phyloP scores from a whole-genome alignment of 768 basidiomycete genomes.

The Lactarius trivialis region DNA sequence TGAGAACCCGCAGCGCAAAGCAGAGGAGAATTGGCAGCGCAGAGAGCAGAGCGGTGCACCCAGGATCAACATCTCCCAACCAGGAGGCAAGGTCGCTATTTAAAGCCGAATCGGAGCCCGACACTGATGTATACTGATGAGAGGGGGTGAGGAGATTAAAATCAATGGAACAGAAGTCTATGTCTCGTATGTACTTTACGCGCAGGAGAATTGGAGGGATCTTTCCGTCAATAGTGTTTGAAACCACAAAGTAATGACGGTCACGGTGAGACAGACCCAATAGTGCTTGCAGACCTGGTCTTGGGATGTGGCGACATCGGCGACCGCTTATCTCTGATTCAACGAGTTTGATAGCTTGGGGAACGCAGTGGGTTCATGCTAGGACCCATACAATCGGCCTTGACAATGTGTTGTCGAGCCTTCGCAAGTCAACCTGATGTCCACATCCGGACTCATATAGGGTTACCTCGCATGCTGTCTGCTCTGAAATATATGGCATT shows the following conservation, averaged over 20 bases:
- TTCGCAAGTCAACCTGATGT: not conserved
- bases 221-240: not conserved
- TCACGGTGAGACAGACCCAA: not conserved
- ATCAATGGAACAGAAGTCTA: not conserved
- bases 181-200: not conserved
- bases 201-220: not conserved
- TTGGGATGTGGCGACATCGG: not conserved
- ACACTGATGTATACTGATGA: not conserved
- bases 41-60: constrained; percentile 3
- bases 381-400: not conserved
- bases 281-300: not conserved
- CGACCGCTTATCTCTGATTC: not conserved
- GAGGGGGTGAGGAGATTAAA: not conserved
- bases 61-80: constrained; percentile 46
- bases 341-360: not conserved
- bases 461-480: not conserved
- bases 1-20: constrained; percentile 21
- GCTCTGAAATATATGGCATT: not conserved
- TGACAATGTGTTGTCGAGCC: not conserved
- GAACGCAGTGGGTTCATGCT: too few relatives aligned
- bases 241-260: too few relatives aligned
- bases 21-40: constrained; percentile 20
- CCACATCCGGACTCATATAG: not conserved
- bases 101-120: constrained; percentile 24
- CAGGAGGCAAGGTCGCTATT: constrained; percentile 40